Evolutionary conservation across 805 yeast species (phyloP).

Genomic region (Ogataea paradorogensis): DNA sequence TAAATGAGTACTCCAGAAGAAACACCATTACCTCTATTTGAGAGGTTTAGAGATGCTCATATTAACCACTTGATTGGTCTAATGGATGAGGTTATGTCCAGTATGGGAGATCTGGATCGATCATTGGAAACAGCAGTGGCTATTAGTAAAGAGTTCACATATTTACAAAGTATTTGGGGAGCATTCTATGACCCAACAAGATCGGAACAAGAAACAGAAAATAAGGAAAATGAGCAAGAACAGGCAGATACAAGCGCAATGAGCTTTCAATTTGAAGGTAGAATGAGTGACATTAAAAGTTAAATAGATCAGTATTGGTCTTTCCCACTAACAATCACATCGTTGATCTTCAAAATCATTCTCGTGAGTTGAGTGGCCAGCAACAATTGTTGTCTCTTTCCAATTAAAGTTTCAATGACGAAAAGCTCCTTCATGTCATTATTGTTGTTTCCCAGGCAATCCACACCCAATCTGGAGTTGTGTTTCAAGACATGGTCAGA

Average conservation of each 20-base stretch:
- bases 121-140: conserved; percentile 22
- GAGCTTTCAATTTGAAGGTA: conserved; percentile 28
- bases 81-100: conserved; percentile 21
- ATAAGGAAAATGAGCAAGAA: conserved; percentile 6
- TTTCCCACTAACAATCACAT: conserved; percentile 71
- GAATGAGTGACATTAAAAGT: conserved; percentile 23
- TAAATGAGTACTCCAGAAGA: conserved; percentile 2
- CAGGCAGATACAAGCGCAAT: conserved; percentile 12
- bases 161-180: conserved; percentile 21
- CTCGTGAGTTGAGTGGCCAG: conserved; percentile 96
- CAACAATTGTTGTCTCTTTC: conserved; percentile 92
- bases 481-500: conserved; percentile 77
- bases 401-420: conserved; percentile 95
- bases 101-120: conserved; percentile 21
- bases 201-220: conserved; percentile 13
- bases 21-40: conserved; percentile 16
- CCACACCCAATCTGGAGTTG: conserved; percentile 79
- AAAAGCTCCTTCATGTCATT: conserved; percentile 92
- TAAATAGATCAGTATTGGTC: conserved; percentile 25
- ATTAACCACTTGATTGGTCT: conserved; percentile 17
- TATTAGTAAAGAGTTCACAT: conserved; percentile 21
- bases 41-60: conserved; percentile 19
- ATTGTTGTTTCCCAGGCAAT: conserved; percentile 83
- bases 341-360: conserved; percentile 96
- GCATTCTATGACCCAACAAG: conserved; percentile 23